Evolutionary conservation across 2,329 filamentous ascomycete genomes (phyloP).

Genomic region (Aspergillus eucalypticola): DNA sequence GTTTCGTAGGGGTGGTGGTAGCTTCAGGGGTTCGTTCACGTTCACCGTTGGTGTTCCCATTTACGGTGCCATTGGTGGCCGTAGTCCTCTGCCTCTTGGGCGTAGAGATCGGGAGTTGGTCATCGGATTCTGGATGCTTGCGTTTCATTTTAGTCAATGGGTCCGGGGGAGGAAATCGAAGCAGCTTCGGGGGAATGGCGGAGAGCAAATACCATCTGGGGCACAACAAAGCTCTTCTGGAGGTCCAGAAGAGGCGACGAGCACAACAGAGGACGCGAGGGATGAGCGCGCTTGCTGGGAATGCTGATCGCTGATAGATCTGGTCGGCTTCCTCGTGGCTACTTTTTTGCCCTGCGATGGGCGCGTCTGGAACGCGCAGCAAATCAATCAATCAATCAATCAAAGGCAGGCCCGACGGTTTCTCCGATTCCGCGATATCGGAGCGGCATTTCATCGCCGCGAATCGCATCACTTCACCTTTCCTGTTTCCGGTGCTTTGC

Average conservation of each 20-base stretch:
- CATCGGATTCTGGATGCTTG: slow-evolving; percentile 42
- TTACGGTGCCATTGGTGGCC: slow-evolving; percentile 28
- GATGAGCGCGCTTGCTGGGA: slow-evolving; percentile 11
- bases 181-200: slow-evolving; percentile 8
- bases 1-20: slow-evolving; percentile 28
- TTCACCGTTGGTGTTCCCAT: slow-evolving; percentile 28
- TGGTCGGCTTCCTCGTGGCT: slow-evolving; percentile 8
- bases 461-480: slow-evolving; percentile 4
- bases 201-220: slow-evolving; percentile 34
- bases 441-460: slow-evolving; percentile 19
- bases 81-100: slow-evolving; percentile 41
- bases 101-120: slow-evolving; percentile 38
- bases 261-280: slow-evolving; percentile 27
- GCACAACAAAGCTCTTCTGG: slow-evolving; percentile 3
- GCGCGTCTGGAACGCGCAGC: slow-evolving; percentile 23
- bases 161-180: not conserved
- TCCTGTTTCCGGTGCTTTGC: slow-evolving; percentile 1
- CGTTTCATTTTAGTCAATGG: slow-evolving; percentile 42
- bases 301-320: slow-evolving; percentile 15
- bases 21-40: slow-evolving; percentile 21
- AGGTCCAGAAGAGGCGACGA: slow-evolving; percentile 3
- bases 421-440: slow-evolving; percentile 37
- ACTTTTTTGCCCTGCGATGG: slow-evolving; percentile 7
- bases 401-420: slow-evolving; percentile 25
- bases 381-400: too few species aligned